Evolutionary conservation across 495 filamentous ascomycete species (phyloP).

Genomic region (Trichoderma gamsii): DNA sequence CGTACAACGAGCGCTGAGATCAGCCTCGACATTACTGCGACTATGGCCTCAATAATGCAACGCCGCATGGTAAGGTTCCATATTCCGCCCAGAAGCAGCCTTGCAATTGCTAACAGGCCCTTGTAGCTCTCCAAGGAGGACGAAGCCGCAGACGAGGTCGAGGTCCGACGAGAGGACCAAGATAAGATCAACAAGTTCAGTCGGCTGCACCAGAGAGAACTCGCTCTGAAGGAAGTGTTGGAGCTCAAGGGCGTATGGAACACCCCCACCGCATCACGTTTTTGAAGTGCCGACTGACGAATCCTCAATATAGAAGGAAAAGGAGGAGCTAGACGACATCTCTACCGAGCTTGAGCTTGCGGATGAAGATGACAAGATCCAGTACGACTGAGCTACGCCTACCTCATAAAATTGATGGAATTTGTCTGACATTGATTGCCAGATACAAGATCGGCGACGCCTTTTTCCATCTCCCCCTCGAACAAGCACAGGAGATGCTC

Average conservation of each 20-base stretch:
- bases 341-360: slow-evolving; percentile 86
- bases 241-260: slow-evolving; percentile 69
- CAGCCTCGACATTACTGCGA: background rate
- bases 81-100: background rate
- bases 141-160: slow-evolving; percentile 68
- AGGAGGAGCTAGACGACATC: slow-evolving; percentile 93
- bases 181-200: slow-evolving; percentile 99
- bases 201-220: slow-evolving; percentile 81
- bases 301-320: slow-evolving; percentile 71
- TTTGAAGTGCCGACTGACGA: slow-evolving; percentile 19
- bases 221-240: slow-evolving; percentile 70
- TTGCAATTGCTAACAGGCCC: background rate
- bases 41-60: slow-evolving; percentile 11
- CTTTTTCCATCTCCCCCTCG: slow-evolving; percentile 78
- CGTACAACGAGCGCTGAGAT: no score
- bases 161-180: slow-evolving; percentile 93
- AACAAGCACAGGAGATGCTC: slow-evolving; percentile 80
- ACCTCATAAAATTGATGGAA: no score
- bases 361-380: slow-evolving; percentile 89
- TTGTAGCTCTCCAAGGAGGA: slow-evolving; percentile 85
- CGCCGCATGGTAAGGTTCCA: slow-evolving; percentile 3
- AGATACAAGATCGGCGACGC: slow-evolving; percentile 97
- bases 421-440: slow-evolving; percentile 21
- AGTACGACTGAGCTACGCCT: slow-evolving; percentile 54
- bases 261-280: background rate